Percentiles rank a stretch among this genome's conserved stretches.
Conservation (phyloP, 257 asterid genomes). For the Fraxinus pennsylvanica region DNA sequence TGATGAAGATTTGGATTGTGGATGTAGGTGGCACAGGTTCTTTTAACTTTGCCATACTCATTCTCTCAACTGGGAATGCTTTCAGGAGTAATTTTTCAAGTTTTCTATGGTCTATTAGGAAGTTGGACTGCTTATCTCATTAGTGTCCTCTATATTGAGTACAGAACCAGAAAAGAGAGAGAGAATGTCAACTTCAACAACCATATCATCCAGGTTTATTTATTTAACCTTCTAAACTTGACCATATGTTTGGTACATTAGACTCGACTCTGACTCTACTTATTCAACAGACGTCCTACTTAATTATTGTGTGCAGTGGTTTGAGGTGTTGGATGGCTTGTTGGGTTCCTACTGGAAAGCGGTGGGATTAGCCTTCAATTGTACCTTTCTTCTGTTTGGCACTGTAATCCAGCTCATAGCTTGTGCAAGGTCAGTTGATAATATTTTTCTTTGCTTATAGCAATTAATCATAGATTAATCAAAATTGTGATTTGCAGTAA, state of each 20-base stretch:
- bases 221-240: not conserved
- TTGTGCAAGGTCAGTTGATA: slow-evolving; percentile 33
- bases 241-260: no score
- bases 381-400: slow-evolving; percentile 35
- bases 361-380: slow-evolving; percentile 37
- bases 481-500: slow-evolving; percentile 22
- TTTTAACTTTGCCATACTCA: slow-evolving; percentile 39
- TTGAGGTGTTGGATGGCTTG: slow-evolving; percentile 39
- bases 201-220: slow-evolving; percentile 31
- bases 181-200: slow-evolving; percentile 23
- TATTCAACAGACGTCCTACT: no score
- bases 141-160: slow-evolving; percentile 35
- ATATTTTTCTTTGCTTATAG: no score
- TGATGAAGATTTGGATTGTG: slow-evolving; percentile 7
- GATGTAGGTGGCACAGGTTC: slow-evolving; percentile 38
- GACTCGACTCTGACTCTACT: no score
- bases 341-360: slow-evolving; percentile 38
- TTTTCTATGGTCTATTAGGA: slow-evolving; percentile 35
- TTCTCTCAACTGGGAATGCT: slow-evolving; percentile 38
- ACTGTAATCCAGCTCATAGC: slow-evolving; percentile 39
- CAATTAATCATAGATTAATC: not conserved
- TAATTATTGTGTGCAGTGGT: slow-evolving; percentile 29
- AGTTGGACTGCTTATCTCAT: slow-evolving; percentile 45
- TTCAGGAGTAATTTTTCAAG: slow-evolving; percentile 33
- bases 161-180: slow-evolving; percentile 33